phyloP scores from a whole-genome alignment of 2,329 filamentous ascomycete species.

The Stachybotrys elegans region DNA sequence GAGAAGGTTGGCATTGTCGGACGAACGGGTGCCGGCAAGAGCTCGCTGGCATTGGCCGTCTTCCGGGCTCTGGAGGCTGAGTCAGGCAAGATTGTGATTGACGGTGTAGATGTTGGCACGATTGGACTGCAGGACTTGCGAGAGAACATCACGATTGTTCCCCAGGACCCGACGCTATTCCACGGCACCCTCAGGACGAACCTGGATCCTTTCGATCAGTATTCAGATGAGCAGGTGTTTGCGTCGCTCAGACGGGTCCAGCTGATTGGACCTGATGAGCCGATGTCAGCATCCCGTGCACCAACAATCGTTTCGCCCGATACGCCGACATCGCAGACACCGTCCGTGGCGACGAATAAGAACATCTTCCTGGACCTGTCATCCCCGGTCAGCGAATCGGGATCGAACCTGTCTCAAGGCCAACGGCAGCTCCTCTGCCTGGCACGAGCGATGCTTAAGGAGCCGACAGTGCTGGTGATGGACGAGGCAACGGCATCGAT shows the following conservation, averaged over 20 bases:
- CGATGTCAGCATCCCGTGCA: slow-evolving; percentile 21
- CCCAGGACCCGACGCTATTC: slow-evolving; percentile 93
- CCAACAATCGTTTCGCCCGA: slow-evolving; percentile 13
- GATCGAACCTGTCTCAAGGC: slow-evolving; percentile 90
- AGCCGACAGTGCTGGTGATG: slow-evolving; percentile 93
- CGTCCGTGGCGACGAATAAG: slow-evolving; percentile 66
- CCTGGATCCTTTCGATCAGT: slow-evolving; percentile 84
- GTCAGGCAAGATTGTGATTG: slow-evolving; percentile 81
- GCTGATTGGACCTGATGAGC: slow-evolving; percentile 63
- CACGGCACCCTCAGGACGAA: slow-evolving; percentile 89
- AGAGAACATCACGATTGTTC: slow-evolving; percentile 93
- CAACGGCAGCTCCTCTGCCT: slow-evolving; percentile 93
- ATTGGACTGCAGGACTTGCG: slow-evolving; percentile 93
- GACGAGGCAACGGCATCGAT: slow-evolving; percentile 97
- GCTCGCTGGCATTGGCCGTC: slow-evolving; percentile 84
- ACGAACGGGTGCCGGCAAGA: slow-evolving; percentile 93
- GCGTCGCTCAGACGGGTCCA: slow-evolving; percentile 82
- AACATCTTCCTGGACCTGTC: slow-evolving; percentile 88
- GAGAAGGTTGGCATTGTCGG: slow-evolving; percentile 97
- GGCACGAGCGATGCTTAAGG: slow-evolving; percentile 85
- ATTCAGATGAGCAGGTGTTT: slow-evolving; percentile 89
- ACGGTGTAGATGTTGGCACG: slow-evolving; percentile 80
- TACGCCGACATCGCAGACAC: slow-evolving; percentile 15
- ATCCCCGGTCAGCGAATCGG: slow-evolving; percentile 81
- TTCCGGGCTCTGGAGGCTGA: slow-evolving; percentile 94